phyloP scores from a whole-genome alignment of 352 stramenopile species.

The Phytophthora litchii region DNA sequence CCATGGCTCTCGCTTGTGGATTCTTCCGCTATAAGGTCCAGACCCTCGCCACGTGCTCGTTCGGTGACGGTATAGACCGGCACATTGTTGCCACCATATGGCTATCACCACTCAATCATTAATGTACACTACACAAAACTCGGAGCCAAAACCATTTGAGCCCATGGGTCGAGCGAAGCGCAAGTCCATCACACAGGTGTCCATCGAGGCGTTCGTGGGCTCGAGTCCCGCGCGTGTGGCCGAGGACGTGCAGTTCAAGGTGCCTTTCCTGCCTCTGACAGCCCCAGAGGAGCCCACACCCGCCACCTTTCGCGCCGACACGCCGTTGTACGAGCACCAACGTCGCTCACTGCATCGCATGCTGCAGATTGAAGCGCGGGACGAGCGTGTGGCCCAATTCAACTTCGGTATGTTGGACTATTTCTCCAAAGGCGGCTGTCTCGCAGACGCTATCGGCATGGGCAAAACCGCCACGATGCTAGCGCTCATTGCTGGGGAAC shows the following conservation, averaged over 20 bases:
- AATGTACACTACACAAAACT: slow-evolving; percentile 1
- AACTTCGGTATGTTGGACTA: slow-evolving; percentile 83
- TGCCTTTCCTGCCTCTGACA: slow-evolving; percentile 82
- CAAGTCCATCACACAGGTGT: slow-evolving; percentile 46
- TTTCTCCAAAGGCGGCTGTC: slow-evolving; percentile 68
- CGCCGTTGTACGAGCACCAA: slow-evolving; percentile 83
- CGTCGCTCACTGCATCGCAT: slow-evolving; percentile 85
- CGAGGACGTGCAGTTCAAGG: slow-evolving; percentile 81
- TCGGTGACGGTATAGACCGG: slow-evolving; percentile 10
- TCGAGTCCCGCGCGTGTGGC: slow-evolving; percentile 34
- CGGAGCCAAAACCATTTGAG: slow-evolving; percentile 4
- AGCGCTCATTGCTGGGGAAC: slow-evolving; percentile 70
- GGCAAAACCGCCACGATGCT: slow-evolving; percentile 88
- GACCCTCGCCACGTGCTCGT: slow-evolving; percentile 28
- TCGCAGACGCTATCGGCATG: slow-evolving; percentile 85
- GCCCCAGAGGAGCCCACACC: slow-evolving; percentile 72
- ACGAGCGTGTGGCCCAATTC: slow-evolving; percentile 66
- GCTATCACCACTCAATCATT: slow-evolving; percentile 3
- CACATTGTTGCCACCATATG: slow-evolving; percentile 1
- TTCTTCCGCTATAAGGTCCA: slow-evolving; percentile 14
- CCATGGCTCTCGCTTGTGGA: slow-evolving; percentile 25
- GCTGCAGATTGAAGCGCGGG: slow-evolving; percentile 77
- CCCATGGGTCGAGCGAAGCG: slow-evolving; percentile 27
- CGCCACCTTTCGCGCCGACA: slow-evolving; percentile 41
- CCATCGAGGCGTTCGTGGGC: slow-evolving; percentile 64